Conservation (phyloP, 768 basidiomycete species). For the Leucocoprinus birnbaumii region DNA sequence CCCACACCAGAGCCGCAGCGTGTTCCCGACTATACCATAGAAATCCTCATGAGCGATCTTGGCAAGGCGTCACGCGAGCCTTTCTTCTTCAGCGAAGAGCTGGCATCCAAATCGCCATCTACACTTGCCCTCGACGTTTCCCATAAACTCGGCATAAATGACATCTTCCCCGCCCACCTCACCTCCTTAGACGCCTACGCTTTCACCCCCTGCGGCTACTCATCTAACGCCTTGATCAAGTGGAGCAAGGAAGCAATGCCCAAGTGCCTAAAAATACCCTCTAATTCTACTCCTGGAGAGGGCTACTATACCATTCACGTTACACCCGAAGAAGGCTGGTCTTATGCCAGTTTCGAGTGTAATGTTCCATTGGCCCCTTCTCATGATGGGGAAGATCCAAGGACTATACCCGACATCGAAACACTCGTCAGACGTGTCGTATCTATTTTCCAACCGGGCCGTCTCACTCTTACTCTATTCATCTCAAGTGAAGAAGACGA, state of each 20-base stretch:
- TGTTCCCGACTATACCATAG: conserved; percentile 86
- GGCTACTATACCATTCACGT: conserved; percentile 99
- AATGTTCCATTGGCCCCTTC: conserved; percentile 74
- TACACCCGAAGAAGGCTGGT: conserved; percentile 97
- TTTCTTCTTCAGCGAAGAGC: conserved; percentile 55
- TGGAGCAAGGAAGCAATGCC: conserved; percentile 44
- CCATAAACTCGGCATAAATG: conserved; percentile 69
- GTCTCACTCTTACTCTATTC: conserved; percentile 86
- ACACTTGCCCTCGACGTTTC: conserved; percentile 63
- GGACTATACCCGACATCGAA: conserved; percentile 65
- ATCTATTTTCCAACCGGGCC: conserved; percentile 86
- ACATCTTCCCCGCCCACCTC: conserved; percentile 75
- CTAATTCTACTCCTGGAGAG: conserved; percentile 46
- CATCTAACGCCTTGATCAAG: conserved; percentile 84
- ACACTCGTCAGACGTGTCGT: conserved; percentile 88
- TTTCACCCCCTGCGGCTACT: conserved; percentile 95
- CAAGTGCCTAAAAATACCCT: conserved; percentile 15
- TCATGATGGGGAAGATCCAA: conserved; percentile 22
- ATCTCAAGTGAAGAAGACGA: conserved; percentile 65
- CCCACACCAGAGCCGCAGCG: conserved; percentile 4
- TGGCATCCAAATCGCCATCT: conserved; percentile 37
- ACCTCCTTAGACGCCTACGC: conserved; percentile 91
- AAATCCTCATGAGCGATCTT: conserved; percentile 96
- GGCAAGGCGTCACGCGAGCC: conserved; percentile 68
- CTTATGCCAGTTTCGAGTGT: conserved; percentile 98